phyloP scores from a whole-genome alignment of 495 filamentous ascomycete species.

The Filosporella fistucella region DNA sequence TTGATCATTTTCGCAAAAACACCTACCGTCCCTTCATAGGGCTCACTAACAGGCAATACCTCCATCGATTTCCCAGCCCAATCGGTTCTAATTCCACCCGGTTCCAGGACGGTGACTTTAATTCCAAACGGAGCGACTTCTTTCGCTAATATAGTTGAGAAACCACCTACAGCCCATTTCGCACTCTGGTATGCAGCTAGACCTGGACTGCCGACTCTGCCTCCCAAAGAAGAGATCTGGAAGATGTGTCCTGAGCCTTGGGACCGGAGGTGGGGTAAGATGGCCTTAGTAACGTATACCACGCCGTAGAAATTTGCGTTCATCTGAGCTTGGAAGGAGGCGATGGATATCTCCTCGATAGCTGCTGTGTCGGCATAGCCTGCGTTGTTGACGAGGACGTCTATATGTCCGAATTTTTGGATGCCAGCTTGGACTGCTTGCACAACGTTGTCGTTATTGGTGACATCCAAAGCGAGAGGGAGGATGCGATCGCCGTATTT shows the following conservation, averaged over 20 bases:
- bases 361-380: conserved; percentile 37
- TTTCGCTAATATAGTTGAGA: conserved; percentile 18
- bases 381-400: conserved; percentile 47
- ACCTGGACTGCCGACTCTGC: background rate
- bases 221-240: conserved; percentile 6
- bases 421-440: conserved; percentile 27
- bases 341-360: conserved; percentile 36
- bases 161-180: conserved; percentile 23
- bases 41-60: conserved; percentile 21
- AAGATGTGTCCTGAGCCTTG: conserved; percentile 37
- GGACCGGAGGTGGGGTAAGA: conserved; percentile 42
- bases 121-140: conserved; percentile 26
- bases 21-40: conserved; percentile 23
- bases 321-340: conserved; percentile 29
- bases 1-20: conserved; percentile 2
- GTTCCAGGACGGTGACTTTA: conserved; percentile 29
- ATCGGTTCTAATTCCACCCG: conserved; percentile 29
- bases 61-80: conserved; percentile 26
- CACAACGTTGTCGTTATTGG: conserved; percentile 24
- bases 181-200: conserved; percentile 5
- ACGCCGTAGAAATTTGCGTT: conserved; percentile 43
- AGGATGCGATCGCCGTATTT: conserved; percentile 34
- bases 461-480: conserved; percentile 34
- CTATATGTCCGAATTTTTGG: conserved; percentile 35
- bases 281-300: conserved; percentile 37